A percentile compares a stretch with the other conserved stretches of the same genome.
Evolutionary conservation across 805 yeast genomes (phyloP).

Genomic region (Candida rishiriensis): DNA sequence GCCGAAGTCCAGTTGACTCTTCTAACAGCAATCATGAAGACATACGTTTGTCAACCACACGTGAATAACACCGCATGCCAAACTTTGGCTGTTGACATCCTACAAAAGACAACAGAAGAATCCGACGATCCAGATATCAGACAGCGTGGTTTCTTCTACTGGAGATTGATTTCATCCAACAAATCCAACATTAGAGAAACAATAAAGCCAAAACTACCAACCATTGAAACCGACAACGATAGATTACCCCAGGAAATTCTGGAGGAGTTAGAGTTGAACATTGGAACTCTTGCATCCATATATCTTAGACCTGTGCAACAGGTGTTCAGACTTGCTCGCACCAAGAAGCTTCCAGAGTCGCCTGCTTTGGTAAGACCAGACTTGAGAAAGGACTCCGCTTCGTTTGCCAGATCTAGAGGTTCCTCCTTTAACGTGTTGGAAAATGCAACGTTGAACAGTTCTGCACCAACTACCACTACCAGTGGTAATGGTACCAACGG

Average conservation of each 20-base stretch:
- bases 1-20: conserved; percentile 69
- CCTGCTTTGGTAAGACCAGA: conserved; percentile 35
- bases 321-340: conserved; percentile 65
- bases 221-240: conserved; percentile 62
- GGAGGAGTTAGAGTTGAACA: conserved; percentile 77
- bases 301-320: conserved; percentile 80
- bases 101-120: conserved; percentile 70
- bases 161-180: conserved; percentile 65
- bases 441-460: not conserved
- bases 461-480: not conserved
- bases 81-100: conserved; percentile 48
- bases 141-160: conserved; percentile 80
- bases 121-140: conserved; percentile 79
- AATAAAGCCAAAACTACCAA: conserved; percentile 58
- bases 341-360: conserved; percentile 45
- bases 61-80: conserved; percentile 48
- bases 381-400: not conserved
- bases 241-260: conserved; percentile 63
- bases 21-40: conserved; percentile 70
- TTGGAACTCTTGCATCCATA: conserved; percentile 79
- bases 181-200: conserved; percentile 41
- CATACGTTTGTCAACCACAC: conserved; percentile 47
- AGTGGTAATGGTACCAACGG: not conserved
- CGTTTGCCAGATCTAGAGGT: not conserved
- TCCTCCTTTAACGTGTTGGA: not conserved